Base-by-base conservation (phyloP, 2,329 filamentous ascomycete species). In the Aspergillus oerlinghausenensis region DNA sequence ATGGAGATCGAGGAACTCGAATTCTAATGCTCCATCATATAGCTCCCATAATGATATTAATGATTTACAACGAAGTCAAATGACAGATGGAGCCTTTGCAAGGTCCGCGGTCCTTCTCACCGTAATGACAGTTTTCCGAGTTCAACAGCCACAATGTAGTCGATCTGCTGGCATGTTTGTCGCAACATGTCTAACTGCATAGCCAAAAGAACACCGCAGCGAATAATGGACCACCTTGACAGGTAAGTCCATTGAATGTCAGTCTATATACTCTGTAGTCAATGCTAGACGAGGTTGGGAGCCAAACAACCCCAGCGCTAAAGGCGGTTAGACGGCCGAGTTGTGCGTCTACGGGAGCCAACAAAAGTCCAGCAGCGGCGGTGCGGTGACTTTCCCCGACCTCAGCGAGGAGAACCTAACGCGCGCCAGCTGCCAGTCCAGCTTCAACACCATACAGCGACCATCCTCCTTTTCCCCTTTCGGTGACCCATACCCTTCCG, bases 1-100 rank as follows among this genome's bases (percentile, higher is more conserved):
- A 85, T 88, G 82, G 84, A 87, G 70, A 82, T 87, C 49, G 84
- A 88, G 66, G 85, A 88, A 70, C 62, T 88, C 64, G 84, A 86
- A 60, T 82, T 87, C 60, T 87, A 69, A 49, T n/a, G 43, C 43
- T 47, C 25, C 19, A 14, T 19, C 21, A 17, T 5, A 17, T 26
- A 23, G 43, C 42, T 10, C 23, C n/a, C n/a, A 23, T 23, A 19
- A 19, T 6, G 42, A 45, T 11, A 19, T 10, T 45, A 43, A 45
- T 23, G 42, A 45, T 21, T 47, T 47, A 47, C 6, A 14, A 47
- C 11, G 19, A 47, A 47, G 10, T 9, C 40, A 38, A 6, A 38
- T 38, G 32, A 38, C 14, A 17, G 14, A 17, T n/a, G 4, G 32
- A 38, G 32, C 14, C 32, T 38, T 38, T 17, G 32, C 32, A 38